Base-by-base conservation (phyloP, 2,329 filamentous ascomycete species). In the Neofusicoccum parvum region DNA sequence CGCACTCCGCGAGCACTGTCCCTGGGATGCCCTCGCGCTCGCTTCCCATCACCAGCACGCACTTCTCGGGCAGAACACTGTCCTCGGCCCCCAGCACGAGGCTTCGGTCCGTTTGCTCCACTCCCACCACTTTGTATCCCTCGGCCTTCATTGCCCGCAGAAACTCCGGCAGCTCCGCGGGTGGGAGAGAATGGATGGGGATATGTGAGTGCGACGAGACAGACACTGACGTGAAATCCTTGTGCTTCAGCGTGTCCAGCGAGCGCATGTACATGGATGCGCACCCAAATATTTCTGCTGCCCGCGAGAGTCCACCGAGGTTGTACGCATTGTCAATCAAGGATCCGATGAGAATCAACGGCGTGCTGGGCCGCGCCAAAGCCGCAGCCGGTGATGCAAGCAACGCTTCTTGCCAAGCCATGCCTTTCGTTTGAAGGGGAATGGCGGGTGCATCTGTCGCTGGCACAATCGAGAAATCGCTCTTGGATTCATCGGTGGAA, bases 71-170 rank as follows among this genome's bases (percentile, higher is more conserved):
- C 53, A 59, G 62, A 37, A 46, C 65, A 66, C 73, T 70, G 23
- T 65, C 68, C 37, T 70, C 67, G 1, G 72, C 71, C 0, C 82
- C 82, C 2, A 85, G 70, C 36, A 85, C 70, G 0, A 80, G 73
- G 59, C 79, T 82, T 1, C 79, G 75, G 70, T 85, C 82, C 17
- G 83, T 86, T 73, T 86, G 83, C 71, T 86, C 83, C 9, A 86
- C 80, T 0, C 82, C 83, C 3, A 85, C 80, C n/a, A 84, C 76
- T n/a, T 74, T 75, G 64, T 80, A 85, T 0, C 83, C 83, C 54
- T 81, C 76, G n/a, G 70, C 71, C 68, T 81, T 81, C 71, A 78
- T 78, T 15, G 70, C 68, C 0, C 74, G 69, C 4, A 85, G 68
- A 49, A 79, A 84, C 1, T 69, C 70, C 0, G 79, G 74, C 0